Evolutionary conservation across 495 filamentous ascomycete species (phyloP).

Genomic region (Annulohypoxylon maeteangense): DNA sequence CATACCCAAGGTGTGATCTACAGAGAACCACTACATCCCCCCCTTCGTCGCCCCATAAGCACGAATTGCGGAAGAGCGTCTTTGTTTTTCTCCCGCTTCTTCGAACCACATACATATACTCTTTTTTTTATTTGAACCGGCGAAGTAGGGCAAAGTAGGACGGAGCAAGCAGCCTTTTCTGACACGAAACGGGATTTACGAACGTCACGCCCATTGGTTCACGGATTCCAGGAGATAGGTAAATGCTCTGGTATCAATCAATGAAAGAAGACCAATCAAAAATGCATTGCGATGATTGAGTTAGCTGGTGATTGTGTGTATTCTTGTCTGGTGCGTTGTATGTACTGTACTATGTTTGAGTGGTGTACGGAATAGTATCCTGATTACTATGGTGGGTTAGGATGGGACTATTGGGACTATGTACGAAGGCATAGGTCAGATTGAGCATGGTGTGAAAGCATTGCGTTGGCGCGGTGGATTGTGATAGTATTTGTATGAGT

Average conservation of each 20-base stretch:
- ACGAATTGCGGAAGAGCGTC: slow-evolving; percentile 21
- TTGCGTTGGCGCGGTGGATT: not conserved
- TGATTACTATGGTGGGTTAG: not conserved
- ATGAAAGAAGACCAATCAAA: slow-evolving; percentile 45
- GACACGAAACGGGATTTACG: slow-evolving; percentile 45
- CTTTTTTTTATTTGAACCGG: slow-evolving; percentile 15
- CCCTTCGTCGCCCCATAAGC: slow-evolving; percentile 32
- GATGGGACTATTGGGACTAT: not conserved
- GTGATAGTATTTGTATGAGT: not conserved
- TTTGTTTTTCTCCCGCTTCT: slow-evolving; percentile 13
- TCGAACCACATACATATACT: slow-evolving; percentile 30
- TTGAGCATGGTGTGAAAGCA: not conserved
- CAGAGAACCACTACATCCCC: slow-evolving; percentile 1
- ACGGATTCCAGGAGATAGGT: slow-evolving; percentile 40
- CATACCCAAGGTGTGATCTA: slow-evolving; percentile 31
- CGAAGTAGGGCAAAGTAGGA: slow-evolving; percentile 25
- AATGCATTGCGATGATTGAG: slow-evolving; percentile 11
- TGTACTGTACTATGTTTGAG: not conserved
- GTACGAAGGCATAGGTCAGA: not conserved
- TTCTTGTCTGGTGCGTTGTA: not conserved
- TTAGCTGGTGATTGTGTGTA: slow-evolving; percentile 5
- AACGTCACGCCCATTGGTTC: slow-evolving; percentile 49
- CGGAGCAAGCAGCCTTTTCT: slow-evolving; percentile 24
- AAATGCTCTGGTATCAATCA: slow-evolving; percentile 44
- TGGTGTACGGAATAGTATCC: not conserved